Percentiles rank a stretch among this genome's conserved stretches.
Conservation (phyloP, 306 rosid species). For the Rubus idaeus region DNA sequence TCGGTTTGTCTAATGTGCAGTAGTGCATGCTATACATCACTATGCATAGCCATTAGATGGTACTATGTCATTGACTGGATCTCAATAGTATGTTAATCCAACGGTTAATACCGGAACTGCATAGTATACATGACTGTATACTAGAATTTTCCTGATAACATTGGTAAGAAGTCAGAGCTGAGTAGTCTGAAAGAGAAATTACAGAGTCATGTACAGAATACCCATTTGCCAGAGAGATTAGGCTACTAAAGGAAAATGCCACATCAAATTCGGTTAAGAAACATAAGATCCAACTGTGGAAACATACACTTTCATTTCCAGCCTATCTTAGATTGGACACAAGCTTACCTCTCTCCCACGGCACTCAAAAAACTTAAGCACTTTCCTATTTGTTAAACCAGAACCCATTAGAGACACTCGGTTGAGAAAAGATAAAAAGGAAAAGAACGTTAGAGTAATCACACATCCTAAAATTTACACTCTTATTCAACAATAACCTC, state of each 20-base stretch:
- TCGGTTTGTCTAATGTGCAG: too few species aligned
- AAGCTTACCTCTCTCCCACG: conserved; percentile 31
- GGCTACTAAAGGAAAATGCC: conserved; percentile 4
- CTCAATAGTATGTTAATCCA: too few species aligned
- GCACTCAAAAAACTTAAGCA: conserved; percentile 31
- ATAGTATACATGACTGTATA: too few species aligned
- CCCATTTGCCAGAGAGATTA: conserved; percentile 30
- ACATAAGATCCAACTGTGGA: conserved; percentile 12
- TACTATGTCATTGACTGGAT: too few species aligned
- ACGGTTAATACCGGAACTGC: too few species aligned
- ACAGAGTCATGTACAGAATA: conserved; percentile 36
- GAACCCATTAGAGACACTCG: conserved; percentile 36
- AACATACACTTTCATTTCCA: conserved; percentile 33
- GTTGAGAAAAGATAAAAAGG: conserved; percentile 1
- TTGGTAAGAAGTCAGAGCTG: conserved; percentile 28
- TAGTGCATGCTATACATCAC: too few species aligned
- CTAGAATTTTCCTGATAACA: too few species aligned
- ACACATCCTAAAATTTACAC: conserved; percentile 50
- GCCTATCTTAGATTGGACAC: conserved; percentile 14
- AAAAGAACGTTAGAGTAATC: conserved; percentile 54
- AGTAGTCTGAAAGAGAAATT: conserved; percentile 31
- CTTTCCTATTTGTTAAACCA: conserved; percentile 49
- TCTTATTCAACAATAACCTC: conserved; percentile 35
- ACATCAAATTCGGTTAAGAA: conserved; percentile 5
- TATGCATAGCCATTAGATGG: too few species aligned